phyloP scores from a whole-genome alignment of 129 eudicot species.

The Artemisia argyi region DNA sequence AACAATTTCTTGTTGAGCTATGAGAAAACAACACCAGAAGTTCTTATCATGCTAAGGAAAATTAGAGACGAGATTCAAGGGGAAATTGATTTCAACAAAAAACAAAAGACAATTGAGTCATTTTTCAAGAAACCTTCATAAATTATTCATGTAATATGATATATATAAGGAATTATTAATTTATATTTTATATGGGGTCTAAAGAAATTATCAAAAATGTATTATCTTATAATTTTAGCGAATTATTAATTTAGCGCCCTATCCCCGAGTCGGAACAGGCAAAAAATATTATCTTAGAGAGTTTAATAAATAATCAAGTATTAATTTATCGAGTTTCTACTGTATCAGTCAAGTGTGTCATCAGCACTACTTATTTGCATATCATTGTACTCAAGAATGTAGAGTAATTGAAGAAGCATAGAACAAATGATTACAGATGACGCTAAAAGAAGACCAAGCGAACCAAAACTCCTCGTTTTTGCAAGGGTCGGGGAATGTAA shows the following conservation, averaged over 20 bases:
- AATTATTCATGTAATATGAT: too few relatives aligned
- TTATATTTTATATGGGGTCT: conserved; percentile 33
- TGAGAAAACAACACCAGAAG: conserved; percentile 34
- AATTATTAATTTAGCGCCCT: conserved; percentile 37
- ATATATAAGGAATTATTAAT: conserved; percentile 13
- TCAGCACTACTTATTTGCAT: conserved; percentile 3
- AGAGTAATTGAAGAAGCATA: too few relatives aligned
- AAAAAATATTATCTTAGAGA: conserved; percentile 36
- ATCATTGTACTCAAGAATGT: conserved; percentile 6
- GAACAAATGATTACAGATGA: conserved; percentile 8
- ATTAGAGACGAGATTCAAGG: conserved; percentile 40
- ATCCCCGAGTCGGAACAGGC: conserved; percentile 38
- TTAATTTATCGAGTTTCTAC: conserved; percentile 35
- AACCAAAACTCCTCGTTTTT: conserved; percentile 21
- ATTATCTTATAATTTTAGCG: conserved; percentile 42
- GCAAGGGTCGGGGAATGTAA: conserved; percentile 20
- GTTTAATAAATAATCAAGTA: conserved; percentile 39
- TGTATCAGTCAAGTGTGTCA: neutral
- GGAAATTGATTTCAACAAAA: conserved; percentile 34
- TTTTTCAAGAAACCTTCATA: too few relatives aligned
- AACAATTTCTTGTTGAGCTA: conserved; percentile 42
- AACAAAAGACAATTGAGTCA: too few relatives aligned
- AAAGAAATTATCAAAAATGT: conserved; percentile 38
- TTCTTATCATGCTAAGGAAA: conserved; percentile 35
- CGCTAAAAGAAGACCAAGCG: conserved; percentile 12